These are phyloP conservation scores for Wakefieldia striispora DNA, from an alignment of 768 basidiomycete genomes.

Conservation along the genomic window DNA sequence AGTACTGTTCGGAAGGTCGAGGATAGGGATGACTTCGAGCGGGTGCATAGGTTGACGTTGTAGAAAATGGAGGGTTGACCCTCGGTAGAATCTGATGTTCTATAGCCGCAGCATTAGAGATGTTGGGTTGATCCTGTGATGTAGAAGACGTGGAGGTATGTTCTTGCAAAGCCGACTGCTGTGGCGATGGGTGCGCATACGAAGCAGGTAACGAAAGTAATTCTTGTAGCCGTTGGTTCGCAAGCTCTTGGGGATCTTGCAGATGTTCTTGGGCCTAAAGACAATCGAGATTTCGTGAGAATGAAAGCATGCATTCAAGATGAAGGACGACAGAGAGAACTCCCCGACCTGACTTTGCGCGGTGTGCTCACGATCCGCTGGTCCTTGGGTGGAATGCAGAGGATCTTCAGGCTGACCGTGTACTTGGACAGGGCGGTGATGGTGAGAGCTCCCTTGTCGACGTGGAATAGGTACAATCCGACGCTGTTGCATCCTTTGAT, in stretches of 20 bases:
- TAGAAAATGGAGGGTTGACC: constrained; percentile 4
- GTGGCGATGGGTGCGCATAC: background rate
- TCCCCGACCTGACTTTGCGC: constrained; percentile 7
- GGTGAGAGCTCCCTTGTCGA: background rate
- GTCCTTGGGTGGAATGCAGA: background rate
- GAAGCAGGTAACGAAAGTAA: constrained; percentile 15
- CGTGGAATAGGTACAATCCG: constrained; percentile 13
- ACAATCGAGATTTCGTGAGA: background rate
- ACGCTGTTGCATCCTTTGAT: constrained; percentile 5
- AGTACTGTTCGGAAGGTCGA: constrained; percentile 6
- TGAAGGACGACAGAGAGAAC: background rate
- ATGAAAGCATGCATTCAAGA: background rate
- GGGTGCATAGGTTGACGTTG: background rate
- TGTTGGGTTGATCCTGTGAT: background rate
- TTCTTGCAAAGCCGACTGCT: background rate
- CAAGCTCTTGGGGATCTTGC: constrained; percentile 7
- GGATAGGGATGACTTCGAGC: constrained; percentile 2
- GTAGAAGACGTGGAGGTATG: background rate
- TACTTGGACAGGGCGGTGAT: background rate
- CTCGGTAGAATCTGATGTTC: constrained; percentile 2
- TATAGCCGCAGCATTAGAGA: background rate
- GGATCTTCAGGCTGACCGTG: background rate
- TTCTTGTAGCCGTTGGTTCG: constrained; percentile 25
- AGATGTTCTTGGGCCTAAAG: constrained; percentile 1
- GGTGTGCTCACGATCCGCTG: too few relatives aligned